Evolutionary conservation across 305 asterid species (phyloP), one percentile per base, ranked within the genome.

Genomic region (Fraxinus latifolia): DNA sequence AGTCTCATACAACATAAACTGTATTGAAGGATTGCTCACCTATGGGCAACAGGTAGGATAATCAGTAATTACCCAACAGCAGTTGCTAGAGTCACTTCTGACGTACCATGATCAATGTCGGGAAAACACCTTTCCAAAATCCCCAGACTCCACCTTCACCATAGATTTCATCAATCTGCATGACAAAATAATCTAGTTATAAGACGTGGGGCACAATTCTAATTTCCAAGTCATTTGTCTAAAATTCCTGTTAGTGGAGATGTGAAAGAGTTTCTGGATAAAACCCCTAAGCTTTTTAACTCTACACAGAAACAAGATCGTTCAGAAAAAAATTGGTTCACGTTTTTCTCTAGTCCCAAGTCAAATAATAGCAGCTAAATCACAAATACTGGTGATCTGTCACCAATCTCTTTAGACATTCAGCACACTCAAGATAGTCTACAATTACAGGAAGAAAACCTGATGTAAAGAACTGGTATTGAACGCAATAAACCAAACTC

Each of bases 1-100:
- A 80, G 97, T 94, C 88, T 96, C 99, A 71, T 96, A 96, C 80
- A 96, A 86, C 99, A 96, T 96, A 87, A 94, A 96, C 83, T 96
- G 98, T 87, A 96, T 93, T 60, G 99, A 89, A 72, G 99, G 99
- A 88, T 96, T 96, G 92, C 99, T 94, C 37, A 96, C 97, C 99
- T 96, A 90, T 79, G 77, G 70, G 9, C 32, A 84, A 84, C 75
- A 88, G 53, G 17, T 34, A 80, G 78, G 79, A 86, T 71, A 75
- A 80, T 92, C 80, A 91, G 78, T 81, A 83, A 68, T 81, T 77
- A 87, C 65, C 76, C 81, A 74, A 77, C 70, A 80, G 84, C 78
- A 79, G 50, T 67, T 80, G 14, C 32, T 36, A 67, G 39, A 80
- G 71, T 86, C 68, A 81, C 31, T 47, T 78, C 83, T 83, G 83